Evolutionary conservation across 257 asterid species (phyloP), one percentile per base, ranked within the genome.

Genomic region (Solanum etuberosum): DNA sequence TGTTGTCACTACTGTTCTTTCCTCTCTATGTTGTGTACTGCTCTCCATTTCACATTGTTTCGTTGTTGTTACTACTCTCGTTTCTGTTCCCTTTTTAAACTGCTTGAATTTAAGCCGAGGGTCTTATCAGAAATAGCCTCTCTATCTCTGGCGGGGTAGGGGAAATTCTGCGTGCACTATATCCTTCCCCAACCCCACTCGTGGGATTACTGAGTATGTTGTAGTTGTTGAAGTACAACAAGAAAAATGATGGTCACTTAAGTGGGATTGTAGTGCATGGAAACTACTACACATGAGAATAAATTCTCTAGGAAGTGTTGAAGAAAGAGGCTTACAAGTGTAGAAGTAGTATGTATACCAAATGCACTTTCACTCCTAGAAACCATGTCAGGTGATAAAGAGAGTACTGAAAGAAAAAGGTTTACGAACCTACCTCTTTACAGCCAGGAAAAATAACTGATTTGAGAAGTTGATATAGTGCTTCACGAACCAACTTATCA

Each of bases 401-500:
- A 80, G 85, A 81, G 68, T 43, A 31, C 48, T 40, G 20, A 23
- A 54, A 32, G 8, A 40, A 4, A 15, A 72, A 59, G 70, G 82
- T 67, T 87, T 35, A 34, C 35, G 76, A 48, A 68, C 34, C 40
- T 90, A 97, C 98, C 98, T 94, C 92, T 88, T 90, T 86, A 87
- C 97, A 91, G 34, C 94, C 94, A 18, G 98, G 97, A 85, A 97
- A 94, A 89, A 97, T 90, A 68, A 94, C 98, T 38, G 94, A 87
- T 93, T 96, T 95, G 87, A 97, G 92, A 85, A 96, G 97, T 76
- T 95, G 93, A 92, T 92, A 94, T 43, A 97, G 92, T 25, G 93
- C 88, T 91, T 96, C 99, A 18, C 99, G 96, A 68, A 96, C 98
- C 84, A 91, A 83, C 88, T 93, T 95, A 89, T 97, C 98, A 83